Evolutionary conservation across 31 red algal genomes (phyloP), one percentile per base, ranked within the genome.

Genomic region (Endocladia muricata): DNA sequence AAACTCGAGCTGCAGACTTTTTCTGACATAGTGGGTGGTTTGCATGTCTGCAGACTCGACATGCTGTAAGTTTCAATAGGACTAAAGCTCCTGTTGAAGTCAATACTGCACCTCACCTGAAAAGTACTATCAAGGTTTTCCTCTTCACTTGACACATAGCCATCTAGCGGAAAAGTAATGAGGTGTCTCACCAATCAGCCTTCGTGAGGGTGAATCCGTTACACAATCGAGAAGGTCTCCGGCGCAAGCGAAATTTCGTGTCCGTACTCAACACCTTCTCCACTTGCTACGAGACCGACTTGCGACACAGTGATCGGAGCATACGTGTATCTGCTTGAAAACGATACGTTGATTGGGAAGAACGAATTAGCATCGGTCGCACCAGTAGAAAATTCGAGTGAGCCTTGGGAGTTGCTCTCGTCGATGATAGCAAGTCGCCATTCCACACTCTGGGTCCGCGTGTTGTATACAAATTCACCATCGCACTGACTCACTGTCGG

Each of bases 301-400:
- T 55, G 41, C 1, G 35, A 55, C 26, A 89, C 79, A 33, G 13
- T 55, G 29, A 88, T 81, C 41, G 61, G 66, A 15, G 79, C 83
- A 65, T 85, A 96, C n/a, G 88, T 96, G 48, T 82, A 40, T 56
- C 79, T 84, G 75, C 82, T 87, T 5, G 76, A 79, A 66, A 96
- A 91, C 11, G 93, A 96, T 8, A 96, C 93, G 32, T 72, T 76
- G n/a, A 96, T 78, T 31, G 93, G 93, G 75, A 96, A 96, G 93
- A 96, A 96, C 0, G 82, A 40, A 41, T 84, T 77, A 8, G 86
- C 73, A 70, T 90, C 73, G 3, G 63, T 58, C 1, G 75, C 58
- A 0, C 55, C 87, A 13, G 81, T 90, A 17, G 83, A 69, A 56
- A 96, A 96, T 66, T 96, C 93, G 34, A 96, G 69, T 9, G 77